Percentiles rank a stretch among this genome's conserved stretches.
Conservation (phyloP, 164 flowering plant genomes). For the Annona cherimola region DNA sequence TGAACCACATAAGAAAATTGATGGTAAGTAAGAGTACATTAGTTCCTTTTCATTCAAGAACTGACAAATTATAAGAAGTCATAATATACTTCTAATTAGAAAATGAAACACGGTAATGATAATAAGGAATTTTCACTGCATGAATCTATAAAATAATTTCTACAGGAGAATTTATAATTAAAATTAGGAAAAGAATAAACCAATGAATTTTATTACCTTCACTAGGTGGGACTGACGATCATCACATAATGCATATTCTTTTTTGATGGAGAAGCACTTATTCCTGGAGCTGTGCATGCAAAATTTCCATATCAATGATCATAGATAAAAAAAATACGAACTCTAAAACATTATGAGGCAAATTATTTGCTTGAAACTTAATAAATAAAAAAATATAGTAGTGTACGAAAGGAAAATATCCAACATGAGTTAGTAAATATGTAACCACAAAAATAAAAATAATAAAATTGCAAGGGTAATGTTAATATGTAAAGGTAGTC, state of each 20-base stretch:
- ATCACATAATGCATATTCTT: no score
- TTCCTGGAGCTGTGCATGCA: no score
- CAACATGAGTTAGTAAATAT: not conserved
- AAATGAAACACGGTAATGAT: not conserved
- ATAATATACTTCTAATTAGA: not conserved
- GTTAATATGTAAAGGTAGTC: not conserved
- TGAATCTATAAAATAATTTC: no score
- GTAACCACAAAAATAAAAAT: not conserved
- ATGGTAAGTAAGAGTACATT: conserved; percentile 35
- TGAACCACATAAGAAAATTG: conserved; percentile 43
- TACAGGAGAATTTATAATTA: no score
- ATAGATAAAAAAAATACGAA: no score
- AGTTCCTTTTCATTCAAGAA: conserved; percentile 49
- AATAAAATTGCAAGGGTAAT: not conserved
- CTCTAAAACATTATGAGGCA: not conserved
- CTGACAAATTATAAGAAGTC: conserved; percentile 29
- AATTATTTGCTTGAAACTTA: not conserved
- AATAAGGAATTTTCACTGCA: not conserved
- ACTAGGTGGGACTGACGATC: no score
- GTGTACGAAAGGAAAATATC: not conserved
- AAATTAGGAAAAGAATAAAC: no score
- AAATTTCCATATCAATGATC: no score
- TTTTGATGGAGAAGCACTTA: no score
- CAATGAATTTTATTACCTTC: no score
- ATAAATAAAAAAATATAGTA: no score